Evolutionary conservation across 2,329 filamentous ascomycete species (phyloP).

Genomic region (Cercospora sojina): DNA sequence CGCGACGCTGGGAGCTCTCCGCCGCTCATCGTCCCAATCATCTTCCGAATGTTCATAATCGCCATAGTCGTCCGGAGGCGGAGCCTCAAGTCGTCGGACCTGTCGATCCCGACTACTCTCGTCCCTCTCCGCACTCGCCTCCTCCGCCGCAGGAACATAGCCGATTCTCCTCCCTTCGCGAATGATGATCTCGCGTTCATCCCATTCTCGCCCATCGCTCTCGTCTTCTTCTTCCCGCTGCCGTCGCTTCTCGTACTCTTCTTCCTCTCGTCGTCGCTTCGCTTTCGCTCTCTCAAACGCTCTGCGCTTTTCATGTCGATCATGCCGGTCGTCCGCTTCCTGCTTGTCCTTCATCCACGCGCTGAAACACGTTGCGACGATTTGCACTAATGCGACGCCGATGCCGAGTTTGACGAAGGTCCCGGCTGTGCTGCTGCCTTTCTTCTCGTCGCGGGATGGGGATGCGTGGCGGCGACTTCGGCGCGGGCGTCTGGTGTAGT

Average conservation of each 20-base stretch:
- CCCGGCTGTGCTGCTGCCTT: conserved; percentile 13
- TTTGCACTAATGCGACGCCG: conserved; percentile 15
- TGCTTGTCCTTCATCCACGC: conserved; percentile 17
- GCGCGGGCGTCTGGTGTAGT: conserved; percentile 2
- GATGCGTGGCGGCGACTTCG: conserved; percentile 13
- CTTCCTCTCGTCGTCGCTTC: conserved; percentile 17
- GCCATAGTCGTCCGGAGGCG: conserved; percentile 13
- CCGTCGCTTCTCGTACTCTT: conserved; percentile 14
- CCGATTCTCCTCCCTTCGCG: conserved; percentile 15
- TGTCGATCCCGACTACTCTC: conserved; percentile 7
- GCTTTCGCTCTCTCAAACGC: conserved; percentile 22
- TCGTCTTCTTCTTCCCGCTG: conserved; percentile 34
- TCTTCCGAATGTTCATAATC: conserved; percentile 8
- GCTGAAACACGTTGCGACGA: conserved; percentile 14
- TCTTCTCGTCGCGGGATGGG: conserved; percentile 9
- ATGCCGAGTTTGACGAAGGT: conserved; percentile 18
- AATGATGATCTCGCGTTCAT: conserved; percentile 17
- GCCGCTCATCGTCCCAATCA: conserved; percentile 12
- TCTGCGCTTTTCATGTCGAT: conserved; percentile 16
- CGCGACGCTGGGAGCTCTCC: conserved; percentile 12
- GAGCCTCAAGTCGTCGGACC: conserved; percentile 7
- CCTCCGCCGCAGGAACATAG: conserved; percentile 11
- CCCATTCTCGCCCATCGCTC: conserved; percentile 3
- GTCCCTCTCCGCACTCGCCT: not conserved
- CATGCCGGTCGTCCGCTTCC: conserved; percentile 9